Percentiles rank a stretch among this genome's conserved stretches.
Evolutionary conservation across 345 rosid species (phyloP).

Genomic region (Pistacia vera): DNA sequence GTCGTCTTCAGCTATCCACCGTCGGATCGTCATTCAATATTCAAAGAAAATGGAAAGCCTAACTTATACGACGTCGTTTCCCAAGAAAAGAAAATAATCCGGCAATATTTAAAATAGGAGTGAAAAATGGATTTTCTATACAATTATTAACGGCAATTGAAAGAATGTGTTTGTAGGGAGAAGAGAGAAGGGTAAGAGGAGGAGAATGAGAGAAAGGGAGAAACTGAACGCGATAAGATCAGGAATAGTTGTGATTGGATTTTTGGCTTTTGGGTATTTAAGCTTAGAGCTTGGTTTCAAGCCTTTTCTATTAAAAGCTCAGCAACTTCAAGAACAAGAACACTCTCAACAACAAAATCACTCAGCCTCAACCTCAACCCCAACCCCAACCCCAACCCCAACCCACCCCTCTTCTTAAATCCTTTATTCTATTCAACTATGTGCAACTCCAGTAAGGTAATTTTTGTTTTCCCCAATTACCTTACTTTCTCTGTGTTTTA

Average conservation of each 20-base stretch:
- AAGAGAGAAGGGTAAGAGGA: not conserved
- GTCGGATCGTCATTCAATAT: not conserved
- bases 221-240: slow-evolving; percentile 54
- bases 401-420: not conserved
- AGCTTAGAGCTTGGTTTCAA: slow-evolving; percentile 66
- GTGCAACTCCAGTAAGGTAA: not conserved
- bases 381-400: not conserved
- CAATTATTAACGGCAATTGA: too few relatives aligned
- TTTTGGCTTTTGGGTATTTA: slow-evolving; percentile 75
- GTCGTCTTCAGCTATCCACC: not conserved
- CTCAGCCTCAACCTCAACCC: not conserved
- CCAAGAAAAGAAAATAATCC: not conserved
- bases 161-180: not conserved
- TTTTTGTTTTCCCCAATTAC: not conserved
- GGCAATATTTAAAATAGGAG: too few relatives aligned
- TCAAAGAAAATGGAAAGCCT: not conserved
- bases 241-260: slow-evolving; percentile 60
- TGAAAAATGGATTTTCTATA: too few relatives aligned
- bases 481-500: not conserved
- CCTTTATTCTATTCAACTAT: not conserved
- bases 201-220: slow-evolving; percentile 25
- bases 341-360: slow-evolving; percentile 6
- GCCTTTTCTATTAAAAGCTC: slow-evolving; percentile 63
- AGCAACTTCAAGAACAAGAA: slow-evolving; percentile 41
- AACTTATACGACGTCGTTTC: slow-evolving; percentile 3